Base-by-base conservation (phyloP, 371 early-diverging fungal species). In the Mortierella sp. region DNA sequence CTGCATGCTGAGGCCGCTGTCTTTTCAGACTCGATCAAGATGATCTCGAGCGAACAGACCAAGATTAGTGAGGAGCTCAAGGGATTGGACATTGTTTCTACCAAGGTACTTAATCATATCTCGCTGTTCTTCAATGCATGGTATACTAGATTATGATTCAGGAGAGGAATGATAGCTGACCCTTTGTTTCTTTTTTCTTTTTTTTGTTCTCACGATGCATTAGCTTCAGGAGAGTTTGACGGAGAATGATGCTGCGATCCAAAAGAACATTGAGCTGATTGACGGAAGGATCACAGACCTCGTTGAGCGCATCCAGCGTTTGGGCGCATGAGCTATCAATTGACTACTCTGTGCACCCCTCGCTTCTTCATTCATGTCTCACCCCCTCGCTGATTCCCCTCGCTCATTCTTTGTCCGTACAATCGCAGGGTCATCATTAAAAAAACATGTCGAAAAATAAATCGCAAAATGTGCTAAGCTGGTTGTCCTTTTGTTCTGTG, bases 1-100 rank as follows among this genome's bases (percentile, higher is more conserved):
- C 85, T 97, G 71, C 98, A 98, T 79, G 88, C 90, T 1, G 96
- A 96, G 74, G 96, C 96, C 2, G 90, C 95, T 9, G 91, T 92
- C 45, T 94, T 95, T 76, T 90, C 93, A 10, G 93, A 94, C 19
- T 91, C 93, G 14, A 87, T 96, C 55, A 90, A 91, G 70, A 88
- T 91, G 80, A 88, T 96, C 70, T 91, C 91, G 10, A 86, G 86
- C 52, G 96, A 95, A 74, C 96, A 96, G 73, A 89, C 85, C 22
- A 90, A 91, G 66, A 90, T 95, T 68, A 85, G 86, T 4, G 94
- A 93, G 52, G 93, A 94, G 75, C 78, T 95, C 16, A 90, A 91
- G 52, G 90, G 88, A 45, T 86, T 96, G 50, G 90, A 87, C 64
- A 90, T 90, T 19, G 90, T 94, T 7, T 79, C 91, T n/a, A 71